These are phyloP conservation scores for Mycosphaerella sp. DNA, from an alignment of 2,329 filamentous ascomycete genomes.

Conservation along the genomic window DNA sequence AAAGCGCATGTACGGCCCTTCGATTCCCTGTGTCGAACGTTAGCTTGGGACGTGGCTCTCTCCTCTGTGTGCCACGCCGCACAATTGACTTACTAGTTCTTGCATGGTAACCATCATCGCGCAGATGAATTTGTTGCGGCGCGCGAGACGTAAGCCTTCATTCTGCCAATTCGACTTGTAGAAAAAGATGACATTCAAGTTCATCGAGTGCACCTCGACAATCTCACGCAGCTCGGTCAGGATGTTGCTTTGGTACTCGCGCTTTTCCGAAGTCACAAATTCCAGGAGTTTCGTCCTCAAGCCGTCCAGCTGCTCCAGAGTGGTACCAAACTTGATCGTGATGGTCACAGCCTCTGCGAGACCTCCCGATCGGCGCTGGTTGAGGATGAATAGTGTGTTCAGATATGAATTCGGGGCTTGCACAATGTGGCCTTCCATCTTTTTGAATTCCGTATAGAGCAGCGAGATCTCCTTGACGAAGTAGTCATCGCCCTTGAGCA, in stretches of 20 bases:
- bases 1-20: conserved; percentile 69
- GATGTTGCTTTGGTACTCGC: conserved; percentile 81
- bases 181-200: conserved; percentile 90
- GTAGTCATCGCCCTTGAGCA: conserved; percentile 79
- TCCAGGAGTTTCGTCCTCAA: conserved; percentile 74
- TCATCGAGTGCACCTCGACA: conserved; percentile 75
- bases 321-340: conserved; percentile 81
- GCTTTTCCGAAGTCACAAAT: conserved; percentile 77
- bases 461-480: conserved; percentile 93
- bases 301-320: conserved; percentile 71
- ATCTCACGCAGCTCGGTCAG: conserved; percentile 77
- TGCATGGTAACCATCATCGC: conserved; percentile 83
- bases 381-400: conserved; percentile 83
- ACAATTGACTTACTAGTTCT: conserved; percentile 44
- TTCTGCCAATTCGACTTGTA: conserved; percentile 98
- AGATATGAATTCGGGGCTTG: conserved; percentile 92
- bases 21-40: conserved; percentile 52
- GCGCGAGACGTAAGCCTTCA: conserved; percentile 77
- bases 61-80: too few species aligned
- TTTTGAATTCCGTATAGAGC: conserved; percentile 95
- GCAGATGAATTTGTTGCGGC: conserved; percentile 90
- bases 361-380: conserved; percentile 82
- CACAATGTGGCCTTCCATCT: conserved; percentile 94
- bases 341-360: conserved; percentile 81
- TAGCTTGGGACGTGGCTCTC: too few species aligned